Percentiles rank a stretch among this genome's conserved stretches.
Conservation (phyloP, 225 moss, liverwort and hornwort genomes). For the Lunularia cruciata region DNA sequence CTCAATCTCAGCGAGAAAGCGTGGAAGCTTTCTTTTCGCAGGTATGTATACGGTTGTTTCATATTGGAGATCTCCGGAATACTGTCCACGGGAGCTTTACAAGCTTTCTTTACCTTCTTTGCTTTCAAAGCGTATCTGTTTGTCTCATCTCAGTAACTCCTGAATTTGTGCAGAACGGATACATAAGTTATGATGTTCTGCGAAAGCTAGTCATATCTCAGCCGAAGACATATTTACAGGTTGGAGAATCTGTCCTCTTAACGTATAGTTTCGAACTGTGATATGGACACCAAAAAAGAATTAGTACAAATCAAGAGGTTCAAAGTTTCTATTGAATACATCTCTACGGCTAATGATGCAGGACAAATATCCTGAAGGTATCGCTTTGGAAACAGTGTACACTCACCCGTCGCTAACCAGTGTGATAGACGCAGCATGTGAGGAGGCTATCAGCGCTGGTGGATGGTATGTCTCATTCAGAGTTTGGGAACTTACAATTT, state of each 20-base stretch:
- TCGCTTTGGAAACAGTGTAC: slow-evolving; percentile 77
- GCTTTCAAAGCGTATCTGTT: not conserved
- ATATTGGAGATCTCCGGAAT: not conserved
- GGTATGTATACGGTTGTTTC: slow-evolving; percentile 40
- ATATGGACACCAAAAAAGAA: too few species aligned
- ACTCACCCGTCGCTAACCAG: slow-evolving; percentile 78
- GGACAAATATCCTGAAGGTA: slow-evolving; percentile 81
- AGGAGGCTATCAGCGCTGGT: slow-evolving; percentile 80
- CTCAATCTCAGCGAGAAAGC: slow-evolving; percentile 88
- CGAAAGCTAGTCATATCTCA: slow-evolving; percentile 90
- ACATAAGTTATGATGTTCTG: slow-evolving; percentile 75
- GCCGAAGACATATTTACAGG: slow-evolving; percentile 90
- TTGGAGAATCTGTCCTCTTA: slow-evolving; percentile 18
- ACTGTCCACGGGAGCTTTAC: too few species aligned
- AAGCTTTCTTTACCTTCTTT: too few species aligned
- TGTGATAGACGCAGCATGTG: slow-evolving; percentile 87
- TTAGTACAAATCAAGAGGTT: too few species aligned
- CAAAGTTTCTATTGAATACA: too few species aligned
- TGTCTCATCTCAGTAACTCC: not conserved
- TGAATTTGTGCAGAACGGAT: slow-evolving; percentile 70
- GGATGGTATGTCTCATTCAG: slow-evolving; percentile 54
- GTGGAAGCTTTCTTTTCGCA: slow-evolving; percentile 92
- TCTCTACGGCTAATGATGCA: slow-evolving; percentile 23
- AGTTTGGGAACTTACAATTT: not conserved
- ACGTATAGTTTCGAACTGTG: too few species aligned